A percentile compares a stretch with the other conserved stretches of the same genome.
These are phyloP conservation scores for Moesziomyces globuligerus DNA, from an alignment of 1,284 basidiomycete genomes.

Conservation along the genomic window DNA sequence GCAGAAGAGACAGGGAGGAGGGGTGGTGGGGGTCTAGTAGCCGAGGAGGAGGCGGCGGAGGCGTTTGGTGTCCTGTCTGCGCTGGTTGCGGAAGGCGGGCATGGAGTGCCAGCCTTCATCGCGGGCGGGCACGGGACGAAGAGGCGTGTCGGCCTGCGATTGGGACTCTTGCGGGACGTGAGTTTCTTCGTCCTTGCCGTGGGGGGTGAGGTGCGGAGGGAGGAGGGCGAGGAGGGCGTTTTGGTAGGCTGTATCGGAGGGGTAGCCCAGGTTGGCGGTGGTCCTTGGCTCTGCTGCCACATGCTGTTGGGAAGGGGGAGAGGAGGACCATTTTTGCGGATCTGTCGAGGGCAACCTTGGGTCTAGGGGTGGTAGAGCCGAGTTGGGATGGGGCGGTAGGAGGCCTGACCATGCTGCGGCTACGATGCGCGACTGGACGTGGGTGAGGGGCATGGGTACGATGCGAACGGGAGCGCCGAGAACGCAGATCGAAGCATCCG, in stretches of 20 bases:
- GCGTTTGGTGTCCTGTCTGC: conserved; percentile 27
- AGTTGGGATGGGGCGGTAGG: neutral
- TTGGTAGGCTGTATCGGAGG: conserved; percentile 49
- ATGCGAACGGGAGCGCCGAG: conserved; percentile 58
- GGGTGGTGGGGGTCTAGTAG: conserved; percentile 23
- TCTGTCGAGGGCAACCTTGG: conserved; percentile 26
- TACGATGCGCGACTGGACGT: conserved; percentile 52
- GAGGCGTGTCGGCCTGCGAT: neutral
- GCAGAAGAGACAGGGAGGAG: too few species aligned
- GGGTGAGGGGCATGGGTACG: conserved; percentile 62
- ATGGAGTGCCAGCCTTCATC: conserved; percentile 34
- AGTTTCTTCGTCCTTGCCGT: conserved; percentile 5
- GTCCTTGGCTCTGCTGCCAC: conserved; percentile 3
- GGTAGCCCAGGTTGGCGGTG: conserved; percentile 33
- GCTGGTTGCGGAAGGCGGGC: conserved; percentile 29
- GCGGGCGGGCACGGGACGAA: conserved; percentile 3
- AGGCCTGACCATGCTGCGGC: conserved; percentile 31
- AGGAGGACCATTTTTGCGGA: conserved; percentile 37
- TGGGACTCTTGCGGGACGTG: conserved; percentile 2
- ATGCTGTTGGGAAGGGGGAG: neutral
- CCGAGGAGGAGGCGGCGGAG: conserved; percentile 24
- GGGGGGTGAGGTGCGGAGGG: neutral
- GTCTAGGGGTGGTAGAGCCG: conserved; percentile 42
- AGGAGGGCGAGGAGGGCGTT: conserved; percentile 42
- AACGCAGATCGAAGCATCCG: conserved; percentile 49